Conservation (phyloP, 1,139 yeast genomes). For the Nakaseomyces nivariensis region DNA sequence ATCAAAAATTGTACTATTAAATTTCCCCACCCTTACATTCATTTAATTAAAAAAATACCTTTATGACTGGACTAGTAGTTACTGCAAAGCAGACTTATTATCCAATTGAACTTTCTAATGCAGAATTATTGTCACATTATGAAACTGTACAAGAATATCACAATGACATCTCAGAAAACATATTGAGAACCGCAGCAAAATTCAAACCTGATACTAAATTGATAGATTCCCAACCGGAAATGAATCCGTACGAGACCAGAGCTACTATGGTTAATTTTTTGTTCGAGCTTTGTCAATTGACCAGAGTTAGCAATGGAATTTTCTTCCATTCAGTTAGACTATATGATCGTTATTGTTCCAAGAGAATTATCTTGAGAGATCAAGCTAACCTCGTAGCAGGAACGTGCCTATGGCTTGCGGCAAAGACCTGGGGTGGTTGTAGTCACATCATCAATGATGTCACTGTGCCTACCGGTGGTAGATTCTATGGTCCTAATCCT, state of each 20-base stretch:
- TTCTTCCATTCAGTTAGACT: slow-evolving; percentile 59
- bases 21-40: neutral
- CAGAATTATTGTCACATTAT: slow-evolving; percentile 42
- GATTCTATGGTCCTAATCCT: slow-evolving; percentile 56
- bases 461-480: slow-evolving; percentile 43
- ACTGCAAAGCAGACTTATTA: slow-evolving; percentile 36
- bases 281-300: slow-evolving; percentile 46
- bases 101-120: slow-evolving; percentile 40
- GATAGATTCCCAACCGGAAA: slow-evolving; percentile 90
- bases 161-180: slow-evolving; percentile 39
- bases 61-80: slow-evolving; percentile 27
- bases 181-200: slow-evolving; percentile 32
- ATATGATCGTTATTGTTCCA: slow-evolving; percentile 83
- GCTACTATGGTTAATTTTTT: slow-evolving; percentile 47
- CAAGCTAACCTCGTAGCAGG: slow-evolving; percentile 92
- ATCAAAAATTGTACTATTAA: neutral
- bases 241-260: slow-evolving; percentile 77
- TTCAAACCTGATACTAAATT: slow-evolving; percentile 45
- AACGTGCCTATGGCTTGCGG: slow-evolving; percentile 90
- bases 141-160: slow-evolving; percentile 42
- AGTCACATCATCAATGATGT: slow-evolving; percentile 64
- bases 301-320: slow-evolving; percentile 75
- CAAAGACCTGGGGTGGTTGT: slow-evolving; percentile 67
- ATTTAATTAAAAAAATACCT: neutral
- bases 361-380: slow-evolving; percentile 79